Percentiles rank a stretch among this genome's conserved stretches.
phyloP scores from a whole-genome alignment of 2,329 filamentous ascomycete species.

The Sclerotinia nivalis region DNA sequence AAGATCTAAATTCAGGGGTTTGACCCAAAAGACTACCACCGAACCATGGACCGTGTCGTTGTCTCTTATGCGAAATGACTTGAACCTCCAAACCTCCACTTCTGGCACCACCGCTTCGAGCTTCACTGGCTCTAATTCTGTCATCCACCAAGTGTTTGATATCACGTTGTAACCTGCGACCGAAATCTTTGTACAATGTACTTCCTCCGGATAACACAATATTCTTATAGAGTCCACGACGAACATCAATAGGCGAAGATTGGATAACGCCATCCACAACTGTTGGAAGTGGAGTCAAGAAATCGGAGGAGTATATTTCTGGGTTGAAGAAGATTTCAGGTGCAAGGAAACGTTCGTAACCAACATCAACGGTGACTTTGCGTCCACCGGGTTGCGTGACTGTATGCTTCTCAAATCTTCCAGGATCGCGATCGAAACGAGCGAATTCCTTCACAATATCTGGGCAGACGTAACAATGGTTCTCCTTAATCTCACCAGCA shows the following conservation, averaged over 20 bases:
- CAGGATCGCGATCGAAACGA: slow-evolving; percentile 89
- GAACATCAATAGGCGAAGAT: slow-evolving; percentile 94
- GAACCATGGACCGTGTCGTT: slow-evolving; percentile 98
- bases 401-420: slow-evolving; percentile 86
- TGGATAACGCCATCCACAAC: slow-evolving; percentile 98
- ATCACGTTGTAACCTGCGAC: slow-evolving; percentile 90
- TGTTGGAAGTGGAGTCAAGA: slow-evolving; percentile 88
- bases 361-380: slow-evolving; percentile 83
- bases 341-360: slow-evolving; percentile 96
- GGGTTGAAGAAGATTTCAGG: slow-evolving; percentile 99
- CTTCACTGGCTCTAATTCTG: slow-evolving; percentile 88
- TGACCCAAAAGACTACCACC: slow-evolving; percentile 94
- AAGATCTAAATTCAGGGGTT: slow-evolving; percentile 97
- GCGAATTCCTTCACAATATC: slow-evolving; percentile 99
- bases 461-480: slow-evolving; percentile 97
- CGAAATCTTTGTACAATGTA: slow-evolving; percentile 98
- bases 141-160: slow-evolving; percentile 95
- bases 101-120: slow-evolving; percentile 81
- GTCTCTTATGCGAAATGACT: slow-evolving; percentile 95
- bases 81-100: slow-evolving; percentile 95
- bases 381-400: slow-evolving; percentile 85
- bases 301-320: slow-evolving; percentile 98
- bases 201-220: slow-evolving; percentile 97
- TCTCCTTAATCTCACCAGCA: slow-evolving; percentile 96
- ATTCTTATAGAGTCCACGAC: slow-evolving; percentile 98